Evolutionary conservation across 768 basidiomycete species (phyloP).

Genomic region (Pholiota molesta): DNA sequence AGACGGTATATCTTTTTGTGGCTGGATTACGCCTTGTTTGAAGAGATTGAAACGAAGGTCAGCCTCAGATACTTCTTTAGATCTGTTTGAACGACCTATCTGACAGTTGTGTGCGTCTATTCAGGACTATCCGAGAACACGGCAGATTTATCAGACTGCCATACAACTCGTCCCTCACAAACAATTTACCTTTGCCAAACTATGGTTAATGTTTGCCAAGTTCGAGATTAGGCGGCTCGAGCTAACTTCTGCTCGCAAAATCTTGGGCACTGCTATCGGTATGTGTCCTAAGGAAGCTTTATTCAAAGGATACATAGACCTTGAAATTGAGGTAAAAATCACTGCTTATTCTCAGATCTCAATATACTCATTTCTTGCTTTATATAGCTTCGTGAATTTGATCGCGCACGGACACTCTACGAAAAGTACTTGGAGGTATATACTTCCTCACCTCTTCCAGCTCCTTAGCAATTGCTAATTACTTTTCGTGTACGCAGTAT

Average conservation of each 20-base stretch:
- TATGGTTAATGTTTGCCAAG: constrained; percentile 91
- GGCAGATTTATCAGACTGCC: constrained; percentile 92
- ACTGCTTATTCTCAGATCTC: too few species aligned
- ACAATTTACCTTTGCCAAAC: constrained; percentile 95
- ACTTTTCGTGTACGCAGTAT: constrained; percentile 62
- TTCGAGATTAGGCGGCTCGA: constrained; percentile 90
- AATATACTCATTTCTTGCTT: constrained; percentile 1
- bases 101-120: neutral
- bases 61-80: constrained; percentile 12
- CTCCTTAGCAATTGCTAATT: constrained; percentile 38
- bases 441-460: constrained; percentile 68
- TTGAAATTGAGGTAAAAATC: constrained; percentile 83
- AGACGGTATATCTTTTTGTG: constrained; percentile 89
- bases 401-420: constrained; percentile 88
- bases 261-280: constrained; percentile 89
- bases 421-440: constrained; percentile 91
- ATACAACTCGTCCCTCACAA: constrained; percentile 92
- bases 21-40: constrained; percentile 95
- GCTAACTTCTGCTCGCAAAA: constrained; percentile 81
- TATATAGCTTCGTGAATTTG: constrained; percentile 86
- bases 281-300: constrained; percentile 95
- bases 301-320: constrained; percentile 95
- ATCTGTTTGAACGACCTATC: neutral
- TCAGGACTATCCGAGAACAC: constrained; percentile 82
- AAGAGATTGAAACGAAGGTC: constrained; percentile 94